phyloP scores from a whole-genome alignment of 2,329 filamentous ascomycete genomes.

The Fusarium sp. region DNA sequence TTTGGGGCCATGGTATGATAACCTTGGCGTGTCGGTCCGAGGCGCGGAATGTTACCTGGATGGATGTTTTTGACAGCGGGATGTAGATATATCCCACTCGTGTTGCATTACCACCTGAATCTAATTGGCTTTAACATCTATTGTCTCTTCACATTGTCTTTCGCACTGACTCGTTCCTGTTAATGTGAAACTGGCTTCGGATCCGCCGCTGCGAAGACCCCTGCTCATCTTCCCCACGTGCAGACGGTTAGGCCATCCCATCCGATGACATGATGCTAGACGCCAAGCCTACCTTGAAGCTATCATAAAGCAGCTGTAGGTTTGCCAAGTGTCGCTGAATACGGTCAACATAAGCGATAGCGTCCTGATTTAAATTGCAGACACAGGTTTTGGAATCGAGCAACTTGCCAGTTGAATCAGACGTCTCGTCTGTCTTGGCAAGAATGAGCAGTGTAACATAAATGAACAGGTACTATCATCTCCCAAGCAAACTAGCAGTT shows the following conservation, averaged over 20 bases:
- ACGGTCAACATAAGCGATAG: background rate
- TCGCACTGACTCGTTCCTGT: background rate
- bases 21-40: slow-evolving; percentile 11
- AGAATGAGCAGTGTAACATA: background rate
- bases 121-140: background rate
- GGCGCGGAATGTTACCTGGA: background rate
- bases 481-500: background rate
- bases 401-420: background rate
- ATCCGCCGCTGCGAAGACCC: slow-evolving; percentile 3
- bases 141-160: background rate
- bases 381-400: background rate
- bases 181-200: slow-evolving; percentile 17
- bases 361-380: background rate
- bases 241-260: background rate
- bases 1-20: background rate
- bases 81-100: background rate
- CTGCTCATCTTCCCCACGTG: slow-evolving; percentile 6
- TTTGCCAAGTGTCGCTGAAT: background rate
- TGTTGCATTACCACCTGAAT: background rate
- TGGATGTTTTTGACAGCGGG: background rate
- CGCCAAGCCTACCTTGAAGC: background rate
- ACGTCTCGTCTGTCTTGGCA: background rate
- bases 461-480: background rate
- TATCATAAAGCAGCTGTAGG: background rate
- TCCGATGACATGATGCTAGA: background rate